Evolutionary conservation across 2,329 filamentous ascomycete genomes (phyloP).

Genomic region (Nigrospora oryzae): DNA sequence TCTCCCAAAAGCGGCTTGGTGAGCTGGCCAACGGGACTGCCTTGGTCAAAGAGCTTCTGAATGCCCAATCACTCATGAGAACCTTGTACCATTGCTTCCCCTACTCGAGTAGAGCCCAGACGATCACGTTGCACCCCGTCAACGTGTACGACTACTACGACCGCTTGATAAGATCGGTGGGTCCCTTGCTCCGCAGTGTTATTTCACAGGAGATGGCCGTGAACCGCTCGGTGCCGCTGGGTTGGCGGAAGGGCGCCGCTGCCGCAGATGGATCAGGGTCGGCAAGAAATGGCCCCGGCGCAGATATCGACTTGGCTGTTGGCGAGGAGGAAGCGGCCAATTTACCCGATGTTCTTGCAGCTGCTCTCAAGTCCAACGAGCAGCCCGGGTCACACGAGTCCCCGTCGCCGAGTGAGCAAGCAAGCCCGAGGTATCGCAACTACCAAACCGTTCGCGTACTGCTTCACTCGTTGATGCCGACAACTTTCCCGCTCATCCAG

Average conservation of each 20-base stretch:
- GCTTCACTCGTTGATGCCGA: constrained; percentile 68
- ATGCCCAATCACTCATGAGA: constrained; percentile 67
- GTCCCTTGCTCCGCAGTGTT: constrained; percentile 68
- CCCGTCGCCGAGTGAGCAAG: constrained; percentile 15
- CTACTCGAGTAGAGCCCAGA: constrained; percentile 55
- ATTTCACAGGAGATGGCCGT: constrained; percentile 80
- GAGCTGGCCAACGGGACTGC: constrained; percentile 59
- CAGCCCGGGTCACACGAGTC: constrained; percentile 6
- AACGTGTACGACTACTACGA: constrained; percentile 82
- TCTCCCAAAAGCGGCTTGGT: constrained; percentile 22
- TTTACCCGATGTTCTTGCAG: constrained; percentile 15
- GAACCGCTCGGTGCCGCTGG: constrained; percentile 62
- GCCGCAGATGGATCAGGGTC: constrained; percentile 3
- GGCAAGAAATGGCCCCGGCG: constrained; percentile 2
- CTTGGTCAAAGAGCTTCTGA: constrained; percentile 70
- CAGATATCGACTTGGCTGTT: not conserved
- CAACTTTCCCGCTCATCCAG: constrained; percentile 80
- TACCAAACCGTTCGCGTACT: constrained; percentile 69
- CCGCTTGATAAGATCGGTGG: constrained; percentile 64
- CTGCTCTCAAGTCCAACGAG: constrained; percentile 12
- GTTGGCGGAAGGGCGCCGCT: constrained; percentile 37
- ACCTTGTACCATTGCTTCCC: constrained; percentile 69
- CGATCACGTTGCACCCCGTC: constrained; percentile 61
- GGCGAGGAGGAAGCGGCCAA: constrained; percentile 17
- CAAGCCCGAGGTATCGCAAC: constrained; percentile 53